These are phyloP conservation scores for Ambrosia artemisiifolia DNA, from an alignment of 129 eudicot species.

Conservation along the genomic window DNA sequence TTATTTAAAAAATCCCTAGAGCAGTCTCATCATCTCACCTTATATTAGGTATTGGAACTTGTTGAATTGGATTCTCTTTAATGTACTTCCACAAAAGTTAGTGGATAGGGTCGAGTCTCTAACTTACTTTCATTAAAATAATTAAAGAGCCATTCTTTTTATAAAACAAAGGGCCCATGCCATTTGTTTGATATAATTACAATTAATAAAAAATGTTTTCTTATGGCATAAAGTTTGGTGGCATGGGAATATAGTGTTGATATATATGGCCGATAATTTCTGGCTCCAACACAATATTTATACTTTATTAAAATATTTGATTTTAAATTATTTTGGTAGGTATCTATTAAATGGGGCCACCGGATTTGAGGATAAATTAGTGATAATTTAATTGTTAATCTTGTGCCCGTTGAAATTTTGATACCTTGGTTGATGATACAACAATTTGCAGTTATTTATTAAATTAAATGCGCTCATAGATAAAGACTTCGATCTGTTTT, in stretches of 20 bases:
- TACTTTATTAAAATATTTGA: conserved; percentile 9
- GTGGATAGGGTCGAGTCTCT: conserved; percentile 39
- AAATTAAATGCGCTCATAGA: neutral
- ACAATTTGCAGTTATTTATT: conserved; percentile 4
- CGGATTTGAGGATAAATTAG: conserved; percentile 16
- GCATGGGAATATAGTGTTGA: conserved; percentile 16
- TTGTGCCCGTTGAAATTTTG: conserved; percentile 7
- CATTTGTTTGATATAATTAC: conserved; percentile 13
- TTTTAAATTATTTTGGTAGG: conserved; percentile 8
- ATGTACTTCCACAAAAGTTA: conserved; percentile 34
- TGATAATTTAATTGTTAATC: conserved; percentile 18
- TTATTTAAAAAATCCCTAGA: conserved; percentile 15
- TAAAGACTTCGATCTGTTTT: conserved; percentile 7
- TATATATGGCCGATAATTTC: conserved; percentile 21
- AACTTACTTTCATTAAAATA: conserved; percentile 27
- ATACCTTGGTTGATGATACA: conserved; percentile 1
- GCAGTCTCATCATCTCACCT: conserved; percentile 25
- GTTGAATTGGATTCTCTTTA: conserved; percentile 37
- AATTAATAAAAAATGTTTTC: conserved; percentile 1
- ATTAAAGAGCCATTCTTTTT: conserved; percentile 25
- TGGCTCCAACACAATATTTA: conserved; percentile 21
- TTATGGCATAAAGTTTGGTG: conserved; percentile 10
- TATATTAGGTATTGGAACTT: conserved; percentile 27
- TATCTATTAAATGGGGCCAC: conserved; percentile 21
- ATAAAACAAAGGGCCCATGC: conserved; percentile 13